phyloP scores from a whole-genome alignment of 75 land plant species.

The Pinus taeda region DNA sequence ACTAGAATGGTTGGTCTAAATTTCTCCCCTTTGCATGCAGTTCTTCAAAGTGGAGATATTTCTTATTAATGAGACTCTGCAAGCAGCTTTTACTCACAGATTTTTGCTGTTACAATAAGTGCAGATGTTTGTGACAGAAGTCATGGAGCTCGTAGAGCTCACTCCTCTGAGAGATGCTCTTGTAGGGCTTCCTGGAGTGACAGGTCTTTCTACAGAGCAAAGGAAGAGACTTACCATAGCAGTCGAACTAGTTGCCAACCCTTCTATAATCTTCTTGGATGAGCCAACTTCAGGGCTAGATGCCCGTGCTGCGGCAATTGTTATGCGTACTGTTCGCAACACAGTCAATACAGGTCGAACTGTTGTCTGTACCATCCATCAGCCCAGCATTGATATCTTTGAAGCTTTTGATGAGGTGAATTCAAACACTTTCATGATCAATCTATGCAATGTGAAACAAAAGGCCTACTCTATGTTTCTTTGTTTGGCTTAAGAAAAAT shows the following conservation, averaged over 20 bases:
- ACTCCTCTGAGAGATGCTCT: conserved; percentile 33
- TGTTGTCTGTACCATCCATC: conserved; percentile 69
- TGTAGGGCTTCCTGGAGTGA: conserved; percentile 60
- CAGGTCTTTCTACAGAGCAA: conserved; percentile 53
- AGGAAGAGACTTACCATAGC: conserved; percentile 64
- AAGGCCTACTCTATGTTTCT: not conserved
- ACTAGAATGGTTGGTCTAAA: conserved; percentile 12
- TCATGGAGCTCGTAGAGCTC: conserved; percentile 63
- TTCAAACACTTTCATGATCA: not conserved
- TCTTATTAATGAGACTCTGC: not conserved
- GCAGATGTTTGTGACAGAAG: conserved; percentile 65
- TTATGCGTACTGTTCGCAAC: conserved; percentile 64
- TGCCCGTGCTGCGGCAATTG: conserved; percentile 67
- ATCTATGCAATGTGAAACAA: no score
- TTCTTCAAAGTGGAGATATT: not conserved
- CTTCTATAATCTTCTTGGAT: conserved; percentile 74
- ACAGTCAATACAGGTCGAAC: conserved; percentile 65
- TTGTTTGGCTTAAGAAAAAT: not conserved
- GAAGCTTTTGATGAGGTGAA: conserved; percentile 63
- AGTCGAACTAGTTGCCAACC: conserved; percentile 62
- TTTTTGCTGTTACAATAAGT: not conserved
- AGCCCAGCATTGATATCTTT: conserved; percentile 69
- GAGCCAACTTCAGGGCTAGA: conserved; percentile 67
- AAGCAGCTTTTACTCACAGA: not conserved
- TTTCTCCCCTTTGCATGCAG: not conserved